phyloP scores from a whole-genome alignment of 805 yeast species.

The Myxozyma geophila region DNA sequence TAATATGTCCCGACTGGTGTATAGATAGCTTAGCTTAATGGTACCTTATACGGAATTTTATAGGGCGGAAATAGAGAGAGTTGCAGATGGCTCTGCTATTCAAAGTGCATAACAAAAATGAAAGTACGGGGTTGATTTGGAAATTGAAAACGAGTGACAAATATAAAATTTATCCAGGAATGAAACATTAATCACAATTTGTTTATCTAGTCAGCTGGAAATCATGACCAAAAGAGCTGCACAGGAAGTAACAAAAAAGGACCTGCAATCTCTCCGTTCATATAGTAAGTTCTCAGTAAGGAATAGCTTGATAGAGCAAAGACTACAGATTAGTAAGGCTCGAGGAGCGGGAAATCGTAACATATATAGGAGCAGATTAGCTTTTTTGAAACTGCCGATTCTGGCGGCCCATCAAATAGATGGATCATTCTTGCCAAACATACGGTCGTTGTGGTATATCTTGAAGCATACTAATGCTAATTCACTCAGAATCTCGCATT shows the following conservation, averaged over 20 bases:
- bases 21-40: too few relatives aligned
- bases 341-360: not conserved
- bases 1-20: too few relatives aligned
- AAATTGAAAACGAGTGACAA: too few relatives aligned
- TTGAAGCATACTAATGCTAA: constrained; percentile 18
- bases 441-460: constrained; percentile 19
- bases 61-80: too few relatives aligned
- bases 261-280: not conserved
- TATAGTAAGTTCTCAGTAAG: not conserved
- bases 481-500: constrained; percentile 8
- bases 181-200: not conserved
- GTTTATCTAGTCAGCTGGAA: not conserved
- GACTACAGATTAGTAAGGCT: not conserved
- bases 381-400: constrained; percentile 16
- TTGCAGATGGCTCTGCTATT: too few relatives aligned
- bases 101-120: too few relatives aligned
- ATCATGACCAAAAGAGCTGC: not conserved
- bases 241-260: not conserved
- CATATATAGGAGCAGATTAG: not conserved
- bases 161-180: not conserved
- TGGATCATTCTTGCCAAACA: constrained; percentile 18
- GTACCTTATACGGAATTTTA: too few relatives aligned
- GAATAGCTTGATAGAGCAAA: not conserved
- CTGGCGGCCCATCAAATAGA: constrained; percentile 21
- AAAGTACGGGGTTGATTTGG: too few relatives aligned